These are phyloP conservation scores for Stropharia rugosoannulata DNA, from an alignment of 768 basidiomycete genomes.

Conservation along the genomic window DNA sequence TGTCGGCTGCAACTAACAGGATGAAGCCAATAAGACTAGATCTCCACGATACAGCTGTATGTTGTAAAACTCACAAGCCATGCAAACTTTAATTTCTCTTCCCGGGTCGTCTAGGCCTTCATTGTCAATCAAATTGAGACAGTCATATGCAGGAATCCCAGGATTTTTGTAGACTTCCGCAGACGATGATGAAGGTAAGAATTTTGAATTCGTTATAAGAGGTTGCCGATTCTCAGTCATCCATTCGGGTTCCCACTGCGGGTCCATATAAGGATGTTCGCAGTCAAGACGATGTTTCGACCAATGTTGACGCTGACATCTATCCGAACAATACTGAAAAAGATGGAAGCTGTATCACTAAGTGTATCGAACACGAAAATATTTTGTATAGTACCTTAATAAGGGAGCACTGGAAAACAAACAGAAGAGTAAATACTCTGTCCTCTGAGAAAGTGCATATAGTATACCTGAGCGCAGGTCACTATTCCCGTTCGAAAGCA, in stretches of 20 bases:
- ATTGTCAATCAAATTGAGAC: conserved; percentile 27
- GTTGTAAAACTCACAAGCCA: conserved; percentile 23
- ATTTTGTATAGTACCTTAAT: conserved; percentile 13
- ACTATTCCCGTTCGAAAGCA: conserved; percentile 21
- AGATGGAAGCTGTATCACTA: not conserved
- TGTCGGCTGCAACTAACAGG: conserved; percentile 29
- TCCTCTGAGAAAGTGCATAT: not conserved
- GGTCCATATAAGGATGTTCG: conserved; percentile 26
- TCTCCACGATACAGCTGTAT: not conserved
- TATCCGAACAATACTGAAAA: conserved; percentile 32
- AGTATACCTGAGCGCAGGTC: conserved; percentile 28
- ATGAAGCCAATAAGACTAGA: not conserved
- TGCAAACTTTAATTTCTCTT: conserved; percentile 33
- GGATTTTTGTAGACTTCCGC: conserved; percentile 18
- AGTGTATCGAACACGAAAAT: not conserved
- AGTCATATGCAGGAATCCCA: conserved; percentile 31
- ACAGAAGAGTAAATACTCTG: not conserved
- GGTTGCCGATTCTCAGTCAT: conserved; percentile 27
- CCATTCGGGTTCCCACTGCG: conserved; percentile 35
- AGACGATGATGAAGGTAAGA: conserved; percentile 9
- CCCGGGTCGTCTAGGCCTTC: conserved; percentile 23
- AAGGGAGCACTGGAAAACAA: conserved; percentile 16
- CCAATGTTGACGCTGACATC: conserved; percentile 36
- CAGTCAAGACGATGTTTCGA: conserved; percentile 33
- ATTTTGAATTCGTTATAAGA: conserved; percentile 11